Conservation (phyloP, 352 stramenopile genomes). For the Phytophthora vignae region DNA sequence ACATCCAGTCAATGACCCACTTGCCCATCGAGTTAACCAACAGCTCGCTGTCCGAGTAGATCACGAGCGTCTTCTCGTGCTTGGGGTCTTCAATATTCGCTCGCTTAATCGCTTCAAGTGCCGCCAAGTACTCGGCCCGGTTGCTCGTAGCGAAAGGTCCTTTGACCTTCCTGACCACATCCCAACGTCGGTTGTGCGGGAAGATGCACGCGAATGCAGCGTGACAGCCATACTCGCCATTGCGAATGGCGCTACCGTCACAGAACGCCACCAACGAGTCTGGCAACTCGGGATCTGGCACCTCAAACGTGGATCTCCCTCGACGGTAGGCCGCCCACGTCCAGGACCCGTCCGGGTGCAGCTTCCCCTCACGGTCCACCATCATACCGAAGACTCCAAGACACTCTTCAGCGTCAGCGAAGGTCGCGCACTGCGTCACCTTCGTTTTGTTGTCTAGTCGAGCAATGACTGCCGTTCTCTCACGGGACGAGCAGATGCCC, state of each 20-base stretch:
- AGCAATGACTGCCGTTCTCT: background rate
- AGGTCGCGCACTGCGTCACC: background rate
- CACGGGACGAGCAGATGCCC: slow-evolving; percentile 12
- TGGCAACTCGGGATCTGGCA: background rate
- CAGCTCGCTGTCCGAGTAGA: slow-evolving; percentile 26
- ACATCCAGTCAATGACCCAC: slow-evolving; percentile 26
- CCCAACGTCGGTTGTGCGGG: slow-evolving; percentile 10
- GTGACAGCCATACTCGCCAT: slow-evolving; percentile 9
- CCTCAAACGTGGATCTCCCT: background rate
- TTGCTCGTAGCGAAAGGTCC: slow-evolving; percentile 9
- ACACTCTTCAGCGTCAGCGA: slow-evolving; percentile 10
- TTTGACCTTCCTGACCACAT: slow-evolving; percentile 9
- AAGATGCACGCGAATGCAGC: slow-evolving; percentile 17
- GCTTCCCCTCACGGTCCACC: background rate
- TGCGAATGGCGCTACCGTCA: slow-evolving; percentile 13
- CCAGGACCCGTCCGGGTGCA: background rate
- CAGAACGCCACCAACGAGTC: slow-evolving; percentile 24
- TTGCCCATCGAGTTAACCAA: slow-evolving; percentile 11
- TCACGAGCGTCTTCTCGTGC: slow-evolving; percentile 10
- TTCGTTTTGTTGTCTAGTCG: background rate
- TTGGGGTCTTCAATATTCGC: slow-evolving; percentile 24
- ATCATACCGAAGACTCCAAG: slow-evolving; percentile 1
- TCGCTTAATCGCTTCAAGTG: slow-evolving; percentile 19
- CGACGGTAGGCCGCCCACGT: slow-evolving; percentile 10
- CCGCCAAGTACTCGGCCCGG: slow-evolving; percentile 23